Evolutionary conservation across 805 yeast species (phyloP), one percentile per base, ranked within the genome.

Genomic region (Candida loeiensis): DNA sequence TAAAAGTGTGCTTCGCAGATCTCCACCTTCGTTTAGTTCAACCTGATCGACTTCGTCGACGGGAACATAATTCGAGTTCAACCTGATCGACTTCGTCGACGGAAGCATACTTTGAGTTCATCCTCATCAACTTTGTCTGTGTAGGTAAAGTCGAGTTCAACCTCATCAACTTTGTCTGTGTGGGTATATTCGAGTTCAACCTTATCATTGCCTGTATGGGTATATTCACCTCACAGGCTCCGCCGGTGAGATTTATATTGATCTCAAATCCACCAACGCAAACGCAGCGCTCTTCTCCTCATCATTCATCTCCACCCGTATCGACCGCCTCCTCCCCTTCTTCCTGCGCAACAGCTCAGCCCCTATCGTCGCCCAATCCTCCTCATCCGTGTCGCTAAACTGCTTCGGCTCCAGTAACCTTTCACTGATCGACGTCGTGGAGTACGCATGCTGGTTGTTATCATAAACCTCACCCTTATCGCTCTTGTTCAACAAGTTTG

Each of bases 321-420:
- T 26, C 35, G 31, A 32, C 27, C 36, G 12, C 35, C 36, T 39
- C 34, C 34, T 26, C 28, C 22, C 31, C 28, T 24, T 31, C 34
- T 39, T 34, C 27, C 53, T 63, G 34, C 85, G 66, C 41, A 88
- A 65, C 31, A 77, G 67, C 27, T 76, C 82, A 0, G 96, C 89
- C 1, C 97, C 97, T 39, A 90, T 82, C 0, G 88, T 66, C 46
- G 81, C 85, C 99, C 99, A 91, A 61, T 91, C 98, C 61, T 91
- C 99, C 56, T 91, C 98, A 60, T 91, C 99, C 0, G 99, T 91
- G 54, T 87, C 95, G 32, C 80, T 74, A 38, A 61, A 67, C 16
- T 52, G 51, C 12, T n/a, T 20, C 4, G 39, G 17, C 14, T 13
- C 24, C 15, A 4, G 30, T 12, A 31, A 16, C 33, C 35, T 43